Evolutionary conservation across 371 early-diverging fungal genomes (phyloP).

Genomic region (Rhizopus delemar): DNA sequence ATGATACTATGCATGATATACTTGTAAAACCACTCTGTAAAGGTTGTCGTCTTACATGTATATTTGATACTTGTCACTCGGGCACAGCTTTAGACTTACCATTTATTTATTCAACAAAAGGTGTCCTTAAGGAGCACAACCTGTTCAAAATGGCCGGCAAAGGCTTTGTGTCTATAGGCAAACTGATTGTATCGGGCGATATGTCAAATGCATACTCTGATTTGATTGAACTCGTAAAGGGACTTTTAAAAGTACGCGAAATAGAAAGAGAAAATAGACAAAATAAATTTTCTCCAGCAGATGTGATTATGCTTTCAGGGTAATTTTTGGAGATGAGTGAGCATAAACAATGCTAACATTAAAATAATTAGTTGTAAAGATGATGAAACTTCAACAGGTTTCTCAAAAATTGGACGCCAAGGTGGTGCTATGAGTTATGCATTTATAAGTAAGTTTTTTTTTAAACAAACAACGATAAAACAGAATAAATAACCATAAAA

Average conservation of each 20-base stretch:
- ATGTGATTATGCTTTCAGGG: slow-evolving; percentile 87
- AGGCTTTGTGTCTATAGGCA: slow-evolving; percentile 50
- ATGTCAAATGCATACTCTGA: slow-evolving; percentile 42
- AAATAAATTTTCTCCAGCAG: slow-evolving; percentile 62
- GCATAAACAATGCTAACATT: slow-evolving; percentile 46
- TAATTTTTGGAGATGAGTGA: slow-evolving; percentile 16
- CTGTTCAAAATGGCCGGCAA: slow-evolving; percentile 51
- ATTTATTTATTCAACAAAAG: slow-evolving; percentile 75
- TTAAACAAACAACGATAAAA: background rate
- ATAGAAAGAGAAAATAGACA: slow-evolving; percentile 43
- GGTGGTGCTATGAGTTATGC: slow-evolving; percentile 89
- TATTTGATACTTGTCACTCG: slow-evolving; percentile 87
- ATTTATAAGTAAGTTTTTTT: slow-evolving; percentile 51
- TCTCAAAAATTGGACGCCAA: slow-evolving; percentile 54
- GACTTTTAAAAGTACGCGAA: slow-evolving; percentile 40
- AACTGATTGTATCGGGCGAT: slow-evolving; percentile 52
- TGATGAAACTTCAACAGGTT: slow-evolving; percentile 86
- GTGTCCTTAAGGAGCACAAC: slow-evolving; percentile 59
- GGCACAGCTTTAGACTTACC: slow-evolving; percentile 88
- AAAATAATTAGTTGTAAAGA: slow-evolving; percentile 69
- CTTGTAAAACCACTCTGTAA: slow-evolving; percentile 82
- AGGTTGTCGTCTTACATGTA: slow-evolving; percentile 80
- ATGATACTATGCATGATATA: slow-evolving; percentile 84
- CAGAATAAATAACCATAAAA: background rate
- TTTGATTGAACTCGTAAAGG: slow-evolving; percentile 47